Base-by-base conservation (phyloP, 169 alveolate genomes). In the Babesia sp. region DNA sequence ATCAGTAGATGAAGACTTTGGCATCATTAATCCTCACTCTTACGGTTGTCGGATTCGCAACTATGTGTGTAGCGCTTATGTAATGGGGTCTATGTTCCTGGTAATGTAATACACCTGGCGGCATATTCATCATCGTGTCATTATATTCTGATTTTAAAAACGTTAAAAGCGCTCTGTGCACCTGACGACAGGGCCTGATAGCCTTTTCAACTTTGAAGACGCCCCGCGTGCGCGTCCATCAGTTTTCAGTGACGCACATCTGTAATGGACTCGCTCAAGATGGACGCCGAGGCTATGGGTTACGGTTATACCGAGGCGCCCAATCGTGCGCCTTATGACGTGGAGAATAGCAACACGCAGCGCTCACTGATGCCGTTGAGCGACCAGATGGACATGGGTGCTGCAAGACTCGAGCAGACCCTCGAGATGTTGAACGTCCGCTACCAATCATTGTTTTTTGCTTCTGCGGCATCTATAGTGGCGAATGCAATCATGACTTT, bases 341-440 rank as follows among this genome's bases (percentile, higher is more conserved):
- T 44, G 24, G 86, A 78, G 80, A 53, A 60, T 46, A 41, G 56
- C 63, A 76, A 66, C 50, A 70, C 82, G 42, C 67, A 59, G 50
- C 80, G 78, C 29, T 51, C 79, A 26, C 33, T 67, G 44, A 69
- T 51, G 58, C 45, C 64, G 11, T 51, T 80, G 51, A 45, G 78
- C 33, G 71, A 61, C 59, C 94, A 91, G 51, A 68, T 93, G 80
- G 95, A 91, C 70, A 83, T 90, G 45, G 96, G 97, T 24, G 97
- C 96, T 22, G 96, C 94, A 44, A 81, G 93, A 22, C 86, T 93
- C 54, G 97, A 93, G 81, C 91, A 91, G 72, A 85, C 95, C n/a
- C 90, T 93, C 39, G 85, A 91, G 81, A 84, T 90, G 68, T 67
- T 93, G 69, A 92, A 92, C 77, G 90, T 93, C 68, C 81, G 93